Base-by-base conservation (phyloP, 2,329 filamentous ascomycete species). In the Ophiostoma novo-ulmi region DNA sequence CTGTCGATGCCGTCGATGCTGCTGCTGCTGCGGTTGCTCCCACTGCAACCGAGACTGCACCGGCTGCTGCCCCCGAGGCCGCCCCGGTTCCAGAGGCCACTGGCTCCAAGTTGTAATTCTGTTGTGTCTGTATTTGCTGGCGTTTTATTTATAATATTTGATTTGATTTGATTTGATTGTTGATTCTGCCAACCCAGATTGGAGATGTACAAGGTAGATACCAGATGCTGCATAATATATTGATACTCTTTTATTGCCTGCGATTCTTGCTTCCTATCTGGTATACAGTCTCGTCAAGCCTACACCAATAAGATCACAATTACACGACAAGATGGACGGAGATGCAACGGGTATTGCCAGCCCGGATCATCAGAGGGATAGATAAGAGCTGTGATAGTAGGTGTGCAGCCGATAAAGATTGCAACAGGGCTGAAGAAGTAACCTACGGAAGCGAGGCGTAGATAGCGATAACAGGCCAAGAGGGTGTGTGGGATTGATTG, bases 61-160 rank as follows among this genome's bases (percentile, higher is more conserved):
- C 63, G n/a, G 63, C 44, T 41, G 63, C 69, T 26, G 67, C 8
- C 6, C 31, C 70, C 5, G 70, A 38, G 22, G 39, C 61, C 10
- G 63, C 67, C 2, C 36, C 70, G 2, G n/a, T 26, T 5, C n/a
- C 52, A 8, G 52, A 58, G n/a, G 52, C 52, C 22, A 58, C 52
- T 22, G 70, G 68, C n/a, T n/a, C 67, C 22, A 71, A 71, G 67
- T 13, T 71, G 58, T 71, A 66, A 48, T 38, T 11, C 48, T 11
- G 11, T 31, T 17, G 20, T 44, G 20, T 26, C 20, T 58, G 17
- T n/a, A 7, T 64, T 36, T 17, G 14, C 14, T 22, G 35, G 3
- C 31, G 17, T 13, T 5, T 65, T 65, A 20, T 65, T 22, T 4
- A 10, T 65, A 14, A 13, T 26, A 1, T 65, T 11, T 65, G 6